Base-by-base conservation (phyloP, 1,284 basidiomycete genomes). In the Sporisorium sorghi region DNA sequence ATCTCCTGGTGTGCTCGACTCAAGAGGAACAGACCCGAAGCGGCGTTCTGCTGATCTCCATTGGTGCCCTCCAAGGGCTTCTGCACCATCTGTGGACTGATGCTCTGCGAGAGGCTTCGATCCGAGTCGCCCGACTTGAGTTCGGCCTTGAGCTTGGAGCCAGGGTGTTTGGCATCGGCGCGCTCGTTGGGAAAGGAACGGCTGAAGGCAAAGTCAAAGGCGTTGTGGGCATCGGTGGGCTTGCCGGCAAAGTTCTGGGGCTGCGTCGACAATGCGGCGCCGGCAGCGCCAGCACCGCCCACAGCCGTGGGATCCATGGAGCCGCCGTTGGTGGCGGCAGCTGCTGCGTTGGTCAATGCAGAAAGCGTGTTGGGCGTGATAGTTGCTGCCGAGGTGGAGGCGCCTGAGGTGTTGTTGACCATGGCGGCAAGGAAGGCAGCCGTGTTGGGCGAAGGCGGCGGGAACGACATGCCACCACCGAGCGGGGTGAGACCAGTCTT, bases 1-100 rank as follows among this genome's bases (percentile, higher is more conserved):
- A 97, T 89, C 87, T 97, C 94, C 83, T 96, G 93, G 82, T 96
- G 94, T 23, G 94, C 94, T 85, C 97, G 93, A 8, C 91, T 92
- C 60, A 97, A 90, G 51, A 97, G 87, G 87, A 95, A 97, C 46
- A 97, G 89, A 19, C 94, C 94, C 1, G 77, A 75, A 5, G 76
- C 82, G 15, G 74, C 73, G 54, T 76, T 72, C 52, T 75, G 77
- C 61, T 73, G 75, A 40, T 76, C 73, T 52, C 62, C 62, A n/a
- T 44, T 47, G 4, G 37, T 52, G 14, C 35, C 55, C 9, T 48
- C 53, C 39, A 76, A 40, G 0, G 58, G 63, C 57, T 65, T 73
- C 14, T 61, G 56, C 49, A 77, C 47, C 71, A 76, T 74, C 46
- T 76, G 62, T 5, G 77, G 75, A 19, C 70, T 76, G 54, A 77